A percentile compares a stretch with the other conserved stretches of the same genome.
Evolutionary conservation across 2,329 filamentous ascomycete species (phyloP).

Genomic region (Alternaria infectoria): DNA sequence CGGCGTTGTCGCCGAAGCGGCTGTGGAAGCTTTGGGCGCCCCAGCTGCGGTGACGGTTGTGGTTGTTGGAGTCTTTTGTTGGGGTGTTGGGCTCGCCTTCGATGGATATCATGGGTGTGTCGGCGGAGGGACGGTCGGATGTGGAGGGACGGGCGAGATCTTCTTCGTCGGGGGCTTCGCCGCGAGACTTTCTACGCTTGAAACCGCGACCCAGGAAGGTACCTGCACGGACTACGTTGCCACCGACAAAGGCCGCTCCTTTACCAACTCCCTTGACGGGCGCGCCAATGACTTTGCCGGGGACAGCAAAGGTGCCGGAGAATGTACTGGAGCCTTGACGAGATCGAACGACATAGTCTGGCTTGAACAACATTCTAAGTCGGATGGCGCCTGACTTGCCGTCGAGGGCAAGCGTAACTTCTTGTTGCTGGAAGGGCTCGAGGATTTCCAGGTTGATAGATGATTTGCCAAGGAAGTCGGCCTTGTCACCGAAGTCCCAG

Average conservation of each 20-base stretch:
- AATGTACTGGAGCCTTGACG: slow-evolving; percentile 93
- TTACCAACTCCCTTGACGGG: slow-evolving; percentile 92
- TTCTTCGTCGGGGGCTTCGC: slow-evolving; percentile 48
- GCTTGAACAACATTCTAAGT: slow-evolving; percentile 87
- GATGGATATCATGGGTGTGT: slow-evolving; percentile 41
- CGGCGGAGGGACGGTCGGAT: slow-evolving; percentile 40
- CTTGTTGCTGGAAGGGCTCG: slow-evolving; percentile 83
- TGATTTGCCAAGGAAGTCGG: slow-evolving; percentile 83
- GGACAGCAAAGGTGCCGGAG: slow-evolving; percentile 83
- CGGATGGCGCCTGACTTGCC: slow-evolving; percentile 87
- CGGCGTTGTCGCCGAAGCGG: slow-evolving; percentile 44
- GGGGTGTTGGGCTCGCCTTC: slow-evolving; percentile 28
- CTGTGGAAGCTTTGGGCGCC: slow-evolving; percentile 51
- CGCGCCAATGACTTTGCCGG: slow-evolving; percentile 89
- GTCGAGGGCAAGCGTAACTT: slow-evolving; percentile 76
- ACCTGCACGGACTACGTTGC: slow-evolving; percentile 85
- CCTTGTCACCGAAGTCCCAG: slow-evolving; percentile 96
- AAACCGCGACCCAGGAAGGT: slow-evolving; percentile 89
- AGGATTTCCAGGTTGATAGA: slow-evolving; percentile 77
- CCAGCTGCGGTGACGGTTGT: slow-evolving; percentile 44
- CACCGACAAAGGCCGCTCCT: slow-evolving; percentile 73
- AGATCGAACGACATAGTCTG: slow-evolving; percentile 85
- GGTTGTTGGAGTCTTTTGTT: slow-evolving; percentile 23
- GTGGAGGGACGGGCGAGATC: slow-evolving; percentile 53
- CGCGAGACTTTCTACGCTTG: slow-evolving; percentile 70